Conservation (phyloP, 805 yeast species). For the Wickerhamiella slavikovae region DNA sequence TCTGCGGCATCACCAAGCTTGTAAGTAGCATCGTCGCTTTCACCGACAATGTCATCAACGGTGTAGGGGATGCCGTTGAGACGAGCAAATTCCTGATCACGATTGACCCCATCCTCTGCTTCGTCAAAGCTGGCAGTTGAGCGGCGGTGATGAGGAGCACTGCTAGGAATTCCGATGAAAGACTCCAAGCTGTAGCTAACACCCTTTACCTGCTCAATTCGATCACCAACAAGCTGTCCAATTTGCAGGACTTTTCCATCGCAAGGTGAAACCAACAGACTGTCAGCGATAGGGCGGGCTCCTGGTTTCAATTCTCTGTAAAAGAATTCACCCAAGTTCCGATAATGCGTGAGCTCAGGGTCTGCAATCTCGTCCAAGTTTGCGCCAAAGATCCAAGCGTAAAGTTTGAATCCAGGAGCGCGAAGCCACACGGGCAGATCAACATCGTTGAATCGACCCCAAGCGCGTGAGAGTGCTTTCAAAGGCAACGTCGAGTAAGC, state of each 20-base stretch:
- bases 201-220: slow-evolving; percentile 90
- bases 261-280: slow-evolving; percentile 67
- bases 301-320: slow-evolving; percentile 65
- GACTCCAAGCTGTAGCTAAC: slow-evolving; percentile 82
- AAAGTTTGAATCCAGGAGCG: slow-evolving; percentile 57
- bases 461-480: slow-evolving; percentile 72
- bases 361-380: slow-evolving; percentile 78
- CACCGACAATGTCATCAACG: slow-evolving; percentile 44
- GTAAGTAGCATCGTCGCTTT: slow-evolving; percentile 25
- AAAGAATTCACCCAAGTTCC: slow-evolving; percentile 77
- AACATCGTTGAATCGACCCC: slow-evolving; percentile 82
- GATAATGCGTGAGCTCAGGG: slow-evolving; percentile 51
- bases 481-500: slow-evolving; percentile 80
- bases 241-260: slow-evolving; percentile 80
- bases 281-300: slow-evolving; percentile 49
- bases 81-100: slow-evolving; percentile 58
- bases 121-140: not conserved
- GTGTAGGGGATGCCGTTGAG: slow-evolving; percentile 56
- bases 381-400: slow-evolving; percentile 67
- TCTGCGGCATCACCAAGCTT: slow-evolving; percentile 50
- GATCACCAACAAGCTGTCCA: slow-evolving; percentile 48
- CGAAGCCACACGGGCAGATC: slow-evolving; percentile 78
- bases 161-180: slow-evolving; percentile 36
- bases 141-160: slow-evolving; percentile 6
- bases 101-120: slow-evolving; percentile 20